Percentiles rank a stretch among this genome's conserved stretches.
Evolutionary conservation across 768 basidiomycete species (phyloP).

Genomic region (Mycena filopes): DNA sequence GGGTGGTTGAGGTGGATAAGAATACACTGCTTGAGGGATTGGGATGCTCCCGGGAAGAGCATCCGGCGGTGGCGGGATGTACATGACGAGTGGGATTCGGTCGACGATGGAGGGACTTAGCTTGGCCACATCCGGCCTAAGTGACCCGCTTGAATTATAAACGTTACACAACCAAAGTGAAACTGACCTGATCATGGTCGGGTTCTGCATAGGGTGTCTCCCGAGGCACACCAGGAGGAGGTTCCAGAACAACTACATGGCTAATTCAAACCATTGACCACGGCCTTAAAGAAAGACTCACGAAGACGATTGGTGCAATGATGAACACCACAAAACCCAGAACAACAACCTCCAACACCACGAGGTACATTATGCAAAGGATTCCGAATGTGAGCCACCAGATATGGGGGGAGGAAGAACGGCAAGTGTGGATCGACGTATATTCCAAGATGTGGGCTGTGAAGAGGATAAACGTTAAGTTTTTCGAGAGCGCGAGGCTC

Average conservation of each 20-base stretch:
- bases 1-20: slow-evolving; percentile 68
- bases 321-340: slow-evolving; percentile 83
- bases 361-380: slow-evolving; percentile 79
- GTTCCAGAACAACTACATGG: slow-evolving; percentile 75
- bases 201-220: slow-evolving; percentile 81
- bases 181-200: slow-evolving; percentile 64
- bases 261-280: too few species aligned
- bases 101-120: slow-evolving; percentile 78
- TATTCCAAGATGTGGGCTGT: slow-evolving; percentile 80
- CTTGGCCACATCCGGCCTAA: slow-evolving; percentile 78
- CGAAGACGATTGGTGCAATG: slow-evolving; percentile 81
- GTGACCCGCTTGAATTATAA: not conserved
- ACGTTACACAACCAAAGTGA: not conserved
- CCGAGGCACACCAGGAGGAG: slow-evolving; percentile 83
- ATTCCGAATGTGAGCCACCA: slow-evolving; percentile 91
- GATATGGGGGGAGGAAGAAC: slow-evolving; percentile 77
- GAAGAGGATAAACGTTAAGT: not conserved
- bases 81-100: slow-evolving; percentile 84
- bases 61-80: slow-evolving; percentile 83
- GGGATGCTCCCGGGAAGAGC: slow-evolving; percentile 47
- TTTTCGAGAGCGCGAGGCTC: not conserved
- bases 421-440: slow-evolving; percentile 79
- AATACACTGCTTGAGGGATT: slow-evolving; percentile 61
- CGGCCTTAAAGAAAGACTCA: slow-evolving; percentile 48
- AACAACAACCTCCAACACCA: slow-evolving; percentile 72